phyloP scores from a whole-genome alignment of 1,284 basidiomycete species.

The Austropuccinia psidii region DNA sequence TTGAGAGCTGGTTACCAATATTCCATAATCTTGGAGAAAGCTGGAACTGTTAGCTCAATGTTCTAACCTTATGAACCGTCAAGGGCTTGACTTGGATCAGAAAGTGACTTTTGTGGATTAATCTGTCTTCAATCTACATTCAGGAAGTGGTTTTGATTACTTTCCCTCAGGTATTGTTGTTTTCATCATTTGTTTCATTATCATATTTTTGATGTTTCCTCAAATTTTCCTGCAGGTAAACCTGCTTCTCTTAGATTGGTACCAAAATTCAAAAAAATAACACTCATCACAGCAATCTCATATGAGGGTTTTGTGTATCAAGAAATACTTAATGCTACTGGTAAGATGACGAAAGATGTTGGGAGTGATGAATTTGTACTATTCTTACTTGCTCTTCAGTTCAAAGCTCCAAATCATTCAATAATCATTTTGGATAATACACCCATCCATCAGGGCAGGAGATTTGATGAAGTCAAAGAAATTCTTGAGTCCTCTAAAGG shows the following conservation, averaged over 20 bases:
- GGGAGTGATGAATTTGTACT: background rate
- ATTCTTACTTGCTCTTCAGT: background rate
- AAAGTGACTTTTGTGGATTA: too few relatives aligned
- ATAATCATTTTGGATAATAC: constrained; percentile 11
- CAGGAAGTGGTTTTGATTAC: background rate
- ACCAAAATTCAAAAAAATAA: background rate
- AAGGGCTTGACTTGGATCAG: background rate
- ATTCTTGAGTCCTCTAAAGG: background rate
- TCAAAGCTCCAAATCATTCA: background rate
- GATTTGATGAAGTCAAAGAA: background rate
- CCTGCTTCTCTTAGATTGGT: background rate
- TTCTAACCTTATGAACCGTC: background rate
- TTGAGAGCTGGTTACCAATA: too few relatives aligned
- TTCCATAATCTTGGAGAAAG: background rate
- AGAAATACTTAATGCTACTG: background rate
- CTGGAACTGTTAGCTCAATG: background rate
- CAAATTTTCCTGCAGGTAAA: background rate
- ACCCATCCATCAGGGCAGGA: background rate
- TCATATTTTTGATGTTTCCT: background rate
- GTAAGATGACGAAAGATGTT: background rate
- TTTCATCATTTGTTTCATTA: background rate
- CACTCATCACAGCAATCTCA: background rate
- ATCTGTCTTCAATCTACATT: too few relatives aligned
- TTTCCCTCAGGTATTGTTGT: background rate
- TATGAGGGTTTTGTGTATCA: background rate